Evolutionary conservation across 768 basidiomycete species (phyloP).

Genomic region (Hygrocybe punicea): DNA sequence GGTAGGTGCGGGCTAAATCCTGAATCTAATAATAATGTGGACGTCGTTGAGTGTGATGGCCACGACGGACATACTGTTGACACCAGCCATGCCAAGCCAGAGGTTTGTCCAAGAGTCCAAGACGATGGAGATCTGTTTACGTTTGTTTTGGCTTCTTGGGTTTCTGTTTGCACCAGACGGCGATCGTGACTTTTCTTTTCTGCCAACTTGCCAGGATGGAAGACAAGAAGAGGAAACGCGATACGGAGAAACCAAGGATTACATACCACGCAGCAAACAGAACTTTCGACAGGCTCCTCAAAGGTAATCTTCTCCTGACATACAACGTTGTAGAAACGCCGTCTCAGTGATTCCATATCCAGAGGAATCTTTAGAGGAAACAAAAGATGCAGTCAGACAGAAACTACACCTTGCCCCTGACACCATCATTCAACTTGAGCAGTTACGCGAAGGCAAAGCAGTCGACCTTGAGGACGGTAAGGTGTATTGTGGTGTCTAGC

Average conservation of each 20-base stretch:
- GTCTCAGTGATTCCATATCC: not conserved
- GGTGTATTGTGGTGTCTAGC: conserved; percentile 4
- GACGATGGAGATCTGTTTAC: too few species aligned
- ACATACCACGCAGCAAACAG: conserved; percentile 43
- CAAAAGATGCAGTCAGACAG: conserved; percentile 53
- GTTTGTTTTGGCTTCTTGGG: not conserved
- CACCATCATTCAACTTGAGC: conserved; percentile 40
- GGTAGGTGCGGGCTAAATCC: conserved; percentile 91
- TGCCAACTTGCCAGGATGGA: conserved; percentile 31
- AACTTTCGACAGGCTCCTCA: conserved; percentile 54
- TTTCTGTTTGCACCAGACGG: not conserved
- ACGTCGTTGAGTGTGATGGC: not conserved
- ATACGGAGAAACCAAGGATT: conserved; percentile 40
- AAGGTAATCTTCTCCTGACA: conserved; percentile 34
- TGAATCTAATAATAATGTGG: conserved; percentile 41
- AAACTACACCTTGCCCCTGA: conserved; percentile 54
- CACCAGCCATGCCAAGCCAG: conserved; percentile 41
- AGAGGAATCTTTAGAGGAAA: conserved; percentile 62
- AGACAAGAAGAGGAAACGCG: conserved; percentile 45
- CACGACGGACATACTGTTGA: not conserved
- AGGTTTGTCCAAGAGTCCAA: too few species aligned
- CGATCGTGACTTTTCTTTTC: conserved; percentile 5
- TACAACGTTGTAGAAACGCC: not conserved
- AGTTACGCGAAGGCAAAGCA: conserved; percentile 49
- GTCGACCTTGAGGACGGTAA: conserved; percentile 80